These are phyloP conservation scores for Talaromyces sp. DNA, from an alignment of 2,329 filamentous ascomycete species.

Conservation along the genomic window DNA sequence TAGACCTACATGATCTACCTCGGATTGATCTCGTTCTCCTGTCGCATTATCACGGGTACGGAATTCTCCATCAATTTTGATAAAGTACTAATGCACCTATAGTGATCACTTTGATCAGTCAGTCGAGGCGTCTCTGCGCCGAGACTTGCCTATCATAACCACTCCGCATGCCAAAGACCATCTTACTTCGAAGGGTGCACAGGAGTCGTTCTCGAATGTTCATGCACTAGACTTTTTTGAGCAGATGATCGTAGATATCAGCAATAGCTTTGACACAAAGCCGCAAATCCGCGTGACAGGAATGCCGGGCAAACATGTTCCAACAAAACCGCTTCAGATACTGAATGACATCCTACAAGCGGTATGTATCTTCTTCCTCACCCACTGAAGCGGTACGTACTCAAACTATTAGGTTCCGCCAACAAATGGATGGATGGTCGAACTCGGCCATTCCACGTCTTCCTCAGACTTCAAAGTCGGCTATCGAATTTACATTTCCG, in stretches of 20 bases:
- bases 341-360: constrained; percentile 49
- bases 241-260: constrained; percentile 46
- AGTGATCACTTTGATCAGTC: constrained; percentile 54
- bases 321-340: constrained; percentile 41
- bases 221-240: constrained; percentile 57
- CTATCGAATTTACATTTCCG: constrained; percentile 63
- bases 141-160: constrained; percentile 59
- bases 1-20: constrained; percentile 59
- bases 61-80: neutral
- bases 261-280: constrained; percentile 20
- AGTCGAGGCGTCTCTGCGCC: constrained; percentile 50
- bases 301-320: constrained; percentile 64
- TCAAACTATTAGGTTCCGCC: constrained; percentile 50
- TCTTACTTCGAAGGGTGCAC: constrained; percentile 43
- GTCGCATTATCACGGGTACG: constrained; percentile 59
- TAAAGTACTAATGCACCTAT: neutral
- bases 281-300: constrained; percentile 56
- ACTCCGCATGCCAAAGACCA: constrained; percentile 58
- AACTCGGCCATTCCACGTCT: constrained; percentile 50
- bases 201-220: constrained; percentile 54
- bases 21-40: constrained; percentile 58
- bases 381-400: neutral
- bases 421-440: constrained; percentile 64
- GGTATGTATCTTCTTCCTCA: constrained; percentile 24
- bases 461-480: constrained; percentile 41